Evolutionary conservation across 208 protist species (phyloP).

Genomic region (Wallacemonas sp.): DNA sequence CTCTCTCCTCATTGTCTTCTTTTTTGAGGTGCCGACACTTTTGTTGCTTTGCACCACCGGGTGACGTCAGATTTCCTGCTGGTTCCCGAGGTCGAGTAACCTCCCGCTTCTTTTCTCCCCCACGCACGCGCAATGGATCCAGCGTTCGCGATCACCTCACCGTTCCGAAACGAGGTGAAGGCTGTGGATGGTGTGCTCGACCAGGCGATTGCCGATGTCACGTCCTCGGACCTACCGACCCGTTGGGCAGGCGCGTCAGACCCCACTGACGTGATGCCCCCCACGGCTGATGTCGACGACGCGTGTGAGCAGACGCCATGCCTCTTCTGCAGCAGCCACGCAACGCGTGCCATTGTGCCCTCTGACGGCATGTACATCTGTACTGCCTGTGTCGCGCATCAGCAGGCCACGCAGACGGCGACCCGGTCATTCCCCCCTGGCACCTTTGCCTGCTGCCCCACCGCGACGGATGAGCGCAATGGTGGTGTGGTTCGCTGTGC

Average conservation of each 20-base stretch:
- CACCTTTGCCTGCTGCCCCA: slow-evolving; percentile 86
- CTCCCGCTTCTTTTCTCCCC: too few relatives aligned
- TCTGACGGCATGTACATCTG: slow-evolving; percentile 71
- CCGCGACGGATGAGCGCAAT: slow-evolving; percentile 50
- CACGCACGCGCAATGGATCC: slow-evolving; percentile 53
- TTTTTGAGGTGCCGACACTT: background rate
- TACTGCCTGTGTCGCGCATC: slow-evolving; percentile 31
- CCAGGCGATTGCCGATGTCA: slow-evolving; percentile 47
- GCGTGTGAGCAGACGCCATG: slow-evolving; percentile 23
- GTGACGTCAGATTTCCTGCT: too few relatives aligned
- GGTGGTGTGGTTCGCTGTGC: slow-evolving; percentile 73
- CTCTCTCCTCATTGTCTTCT: background rate
- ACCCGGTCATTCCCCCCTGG: slow-evolving; percentile 46
- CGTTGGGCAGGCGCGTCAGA: background rate
- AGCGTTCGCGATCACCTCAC: slow-evolving; percentile 62
- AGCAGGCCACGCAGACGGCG: slow-evolving; percentile 12
- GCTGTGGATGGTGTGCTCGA: slow-evolving; percentile 50
- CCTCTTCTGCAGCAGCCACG: slow-evolving; percentile 33
- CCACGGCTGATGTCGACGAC: background rate
- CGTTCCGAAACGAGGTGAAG: slow-evolving; percentile 55
- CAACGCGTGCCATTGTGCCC: slow-evolving; percentile 40
- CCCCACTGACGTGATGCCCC: background rate
- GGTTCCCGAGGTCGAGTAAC: too few relatives aligned
- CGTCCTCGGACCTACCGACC: slow-evolving; percentile 5
- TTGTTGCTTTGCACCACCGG: too few relatives aligned